These are phyloP conservation scores for Mycena venus DNA, from an alignment of 768 basidiomycete genomes.

Conservation along the genomic window DNA sequence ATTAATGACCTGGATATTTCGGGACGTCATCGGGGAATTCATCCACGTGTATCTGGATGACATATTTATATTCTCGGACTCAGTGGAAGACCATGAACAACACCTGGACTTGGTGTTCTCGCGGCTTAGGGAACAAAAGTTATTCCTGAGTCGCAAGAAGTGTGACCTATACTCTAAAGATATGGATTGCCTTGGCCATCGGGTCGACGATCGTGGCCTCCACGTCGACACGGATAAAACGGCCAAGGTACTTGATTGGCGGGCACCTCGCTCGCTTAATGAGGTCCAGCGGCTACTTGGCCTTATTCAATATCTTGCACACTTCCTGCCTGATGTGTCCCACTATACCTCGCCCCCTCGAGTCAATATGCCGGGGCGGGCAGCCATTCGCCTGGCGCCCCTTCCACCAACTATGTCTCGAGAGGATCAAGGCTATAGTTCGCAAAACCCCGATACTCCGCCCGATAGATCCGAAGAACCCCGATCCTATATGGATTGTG, in stretches of 20 bases:
- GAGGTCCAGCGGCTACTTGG: neutral
- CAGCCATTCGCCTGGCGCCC: neutral
- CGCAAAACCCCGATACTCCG: neutral
- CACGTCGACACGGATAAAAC: slow-evolving; percentile 41
- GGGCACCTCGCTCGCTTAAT: neutral
- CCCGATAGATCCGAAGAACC: neutral
- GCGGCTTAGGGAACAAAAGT: slow-evolving; percentile 36
- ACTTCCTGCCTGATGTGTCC: slow-evolving; percentile 1
- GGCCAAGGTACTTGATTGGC: too few species aligned
- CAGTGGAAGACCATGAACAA: slow-evolving; percentile 52
- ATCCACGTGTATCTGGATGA: slow-evolving; percentile 62
- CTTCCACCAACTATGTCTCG: neutral
- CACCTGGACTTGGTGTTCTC: slow-evolving; percentile 50
- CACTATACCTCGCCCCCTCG: neutral
- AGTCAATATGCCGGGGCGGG: neutral
- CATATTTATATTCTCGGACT: slow-evolving; percentile 54
- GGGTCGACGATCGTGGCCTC: slow-evolving; percentile 45
- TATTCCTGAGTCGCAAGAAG: slow-evolving; percentile 54
- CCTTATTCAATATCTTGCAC: neutral
- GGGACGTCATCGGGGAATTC: slow-evolving; percentile 51
- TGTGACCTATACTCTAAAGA: too few species aligned
- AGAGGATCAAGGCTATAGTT: neutral
- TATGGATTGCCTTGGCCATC: too few species aligned
- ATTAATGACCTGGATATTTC: slow-evolving; percentile 55
- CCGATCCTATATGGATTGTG: slow-evolving; percentile 1